Evolutionary conservation across 495 filamentous ascomycete genomes (phyloP), one percentile per base, ranked within the genome.

Genomic region (Podospora pseudoanserina): DNA sequence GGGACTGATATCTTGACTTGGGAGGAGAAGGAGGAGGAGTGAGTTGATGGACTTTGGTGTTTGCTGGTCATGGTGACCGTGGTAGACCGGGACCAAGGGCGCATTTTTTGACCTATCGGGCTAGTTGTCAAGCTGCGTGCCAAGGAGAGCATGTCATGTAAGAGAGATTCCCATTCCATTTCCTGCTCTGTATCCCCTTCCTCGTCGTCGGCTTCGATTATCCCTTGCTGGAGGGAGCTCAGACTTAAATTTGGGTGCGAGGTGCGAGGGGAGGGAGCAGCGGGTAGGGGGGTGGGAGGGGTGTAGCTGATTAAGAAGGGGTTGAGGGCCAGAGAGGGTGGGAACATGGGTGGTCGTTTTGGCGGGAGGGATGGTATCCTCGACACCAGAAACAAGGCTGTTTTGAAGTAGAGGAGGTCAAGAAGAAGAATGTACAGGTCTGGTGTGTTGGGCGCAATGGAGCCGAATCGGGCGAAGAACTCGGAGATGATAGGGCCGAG

Each of bases 331-430:
- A 34, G 61, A 6, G 39, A 9, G 54, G 63, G 7, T 9, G 63
- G 64, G 5, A 28, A 32, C 15, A 49, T 2, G 1, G 59, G 27
- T 26, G 64, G 27, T 32, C 15, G 34, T 27, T 53, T 49, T 49
- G 39, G 39, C 20, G 28, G 13, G 39, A 23, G 11, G 11, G 56
- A 15, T 27, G 85, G 59, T 84, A 88, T 70, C 83, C 16, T 57
- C 53, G 61, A 27, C 63, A 70, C 23, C 44, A 73, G 87, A 70
- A 80, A 81, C 64, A 87, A 86, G 81, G 85, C 87, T 73, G 79
- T 81, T 6, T 79, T 89, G 62, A 92, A 91, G 79, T 71, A 72
- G 19, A 77, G 67, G 9, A 75, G 67, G 62, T 71, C 65, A 27
- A 73, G 65, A 23, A 69, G 67, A 7, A 71, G 55, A 28, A 18